Percentiles rank a stretch among this genome's conserved stretches.
phyloP scores from a whole-genome alignment of 2,329 filamentous ascomycete genomes.

The Hirsutella rhossiliensis region DNA sequence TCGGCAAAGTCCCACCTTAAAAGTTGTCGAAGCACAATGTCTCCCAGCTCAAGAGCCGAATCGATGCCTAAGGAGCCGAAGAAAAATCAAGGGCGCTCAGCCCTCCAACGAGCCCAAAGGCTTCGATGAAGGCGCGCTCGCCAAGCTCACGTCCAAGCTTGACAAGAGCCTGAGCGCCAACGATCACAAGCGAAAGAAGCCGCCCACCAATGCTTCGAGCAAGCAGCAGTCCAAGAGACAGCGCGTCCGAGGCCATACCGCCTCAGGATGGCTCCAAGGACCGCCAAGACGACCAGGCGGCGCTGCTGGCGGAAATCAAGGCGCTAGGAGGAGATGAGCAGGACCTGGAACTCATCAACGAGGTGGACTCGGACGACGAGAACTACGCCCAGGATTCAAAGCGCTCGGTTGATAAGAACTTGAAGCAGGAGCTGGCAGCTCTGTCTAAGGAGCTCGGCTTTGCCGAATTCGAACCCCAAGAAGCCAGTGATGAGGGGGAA shows the following conservation, averaged over 20 bases:
- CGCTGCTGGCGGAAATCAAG: constrained; percentile 49
- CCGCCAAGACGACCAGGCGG: constrained; percentile 18
- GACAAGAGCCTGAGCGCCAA: constrained; percentile 34
- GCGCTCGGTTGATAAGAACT: constrained; percentile 27
- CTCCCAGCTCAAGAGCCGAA: neutral
- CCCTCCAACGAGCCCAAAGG: constrained; percentile 8
- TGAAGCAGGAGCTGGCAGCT: constrained; percentile 23
- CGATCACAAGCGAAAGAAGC: constrained; percentile 33
- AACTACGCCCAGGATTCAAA: constrained; percentile 17
- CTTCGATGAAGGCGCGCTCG: constrained; percentile 39
- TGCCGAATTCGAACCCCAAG: constrained; percentile 18
- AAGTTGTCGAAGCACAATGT: neutral
- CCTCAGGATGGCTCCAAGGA: constrained; percentile 9
- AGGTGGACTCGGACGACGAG: constrained; percentile 30
- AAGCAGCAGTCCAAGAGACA: constrained; percentile 25
- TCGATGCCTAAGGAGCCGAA: constrained; percentile 24
- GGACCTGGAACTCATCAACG: constrained; percentile 49
- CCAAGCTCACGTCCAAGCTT: constrained; percentile 43
- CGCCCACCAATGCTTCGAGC: constrained; percentile 19
- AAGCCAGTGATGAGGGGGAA: constrained; percentile 21
- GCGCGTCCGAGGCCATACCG: constrained; percentile 14
- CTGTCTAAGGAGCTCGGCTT: constrained; percentile 27
- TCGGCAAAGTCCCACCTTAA: constrained; percentile 1
- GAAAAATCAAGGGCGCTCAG: constrained; percentile 20
- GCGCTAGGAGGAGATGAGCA: constrained; percentile 54